Conservation (phyloP, 2,329 filamentous ascomycete species). For the Bimuria novae-zelandiae region DNA sequence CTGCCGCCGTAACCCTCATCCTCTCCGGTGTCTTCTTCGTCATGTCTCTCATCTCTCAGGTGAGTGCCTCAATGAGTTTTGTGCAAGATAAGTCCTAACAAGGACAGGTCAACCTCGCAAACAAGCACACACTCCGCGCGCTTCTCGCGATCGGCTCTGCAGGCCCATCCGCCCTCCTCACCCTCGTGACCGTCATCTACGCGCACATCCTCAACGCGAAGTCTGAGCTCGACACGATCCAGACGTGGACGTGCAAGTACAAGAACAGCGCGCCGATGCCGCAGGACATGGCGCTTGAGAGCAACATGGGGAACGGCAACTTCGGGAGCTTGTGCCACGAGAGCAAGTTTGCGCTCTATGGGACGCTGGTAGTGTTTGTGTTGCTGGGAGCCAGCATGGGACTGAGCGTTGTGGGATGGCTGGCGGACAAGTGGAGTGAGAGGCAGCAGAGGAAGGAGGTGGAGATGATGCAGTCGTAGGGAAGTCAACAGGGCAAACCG, state of each 20-base stretch:
- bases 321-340: constrained; percentile 49
- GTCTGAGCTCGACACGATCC: constrained; percentile 43
- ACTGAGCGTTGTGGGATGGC: constrained; percentile 41
- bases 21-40: constrained; percentile 45
- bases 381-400: constrained; percentile 42
- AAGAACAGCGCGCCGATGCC: constrained; percentile 29
- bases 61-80: constrained; percentile 17
- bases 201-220: constrained; percentile 43
- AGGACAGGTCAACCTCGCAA: constrained; percentile 37
- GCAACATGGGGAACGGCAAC: constrained; percentile 38
- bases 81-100: constrained; percentile 7
- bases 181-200: constrained; percentile 49
- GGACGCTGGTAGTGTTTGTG: constrained; percentile 48
- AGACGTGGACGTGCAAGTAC: constrained; percentile 49
- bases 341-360: constrained; percentile 52
- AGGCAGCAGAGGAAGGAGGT: constrained; percentile 40
- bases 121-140: constrained; percentile 46
- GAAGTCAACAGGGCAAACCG: not conserved
- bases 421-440: constrained; percentile 43
- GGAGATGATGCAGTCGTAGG: constrained; percentile 25
- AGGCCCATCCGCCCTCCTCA: constrained; percentile 44
- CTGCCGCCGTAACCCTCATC: constrained; percentile 43
- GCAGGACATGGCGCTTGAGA: constrained; percentile 28
- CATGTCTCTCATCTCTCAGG: constrained; percentile 41
- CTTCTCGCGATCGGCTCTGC: constrained; percentile 43